These are phyloP conservation scores for Aaosphaeria pasadenensis DNA, from an alignment of 2,329 filamentous ascomycete species.

Conservation along the genomic window DNA sequence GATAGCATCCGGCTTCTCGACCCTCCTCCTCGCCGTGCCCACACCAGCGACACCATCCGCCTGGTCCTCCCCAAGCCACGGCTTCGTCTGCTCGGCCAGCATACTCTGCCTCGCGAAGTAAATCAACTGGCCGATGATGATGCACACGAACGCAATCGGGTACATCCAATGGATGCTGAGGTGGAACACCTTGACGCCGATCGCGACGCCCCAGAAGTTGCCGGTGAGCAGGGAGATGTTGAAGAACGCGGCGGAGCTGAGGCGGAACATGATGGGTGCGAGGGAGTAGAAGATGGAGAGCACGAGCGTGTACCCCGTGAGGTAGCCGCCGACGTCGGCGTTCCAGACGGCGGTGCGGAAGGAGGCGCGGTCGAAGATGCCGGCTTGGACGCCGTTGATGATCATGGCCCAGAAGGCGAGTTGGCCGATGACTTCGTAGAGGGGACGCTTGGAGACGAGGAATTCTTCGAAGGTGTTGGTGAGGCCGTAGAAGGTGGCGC, in stretches of 20 bases:
- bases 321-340: conserved; percentile 66
- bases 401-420: conserved; percentile 82
- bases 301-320: conserved; percentile 85
- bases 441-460: conserved; percentile 78
- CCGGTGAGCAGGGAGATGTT: conserved; percentile 91
- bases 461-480: conserved; percentile 93
- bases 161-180: conserved; percentile 84
- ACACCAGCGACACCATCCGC: conserved; percentile 75
- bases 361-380: conserved; percentile 80
- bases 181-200: conserved; percentile 83
- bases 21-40: conserved; percentile 75
- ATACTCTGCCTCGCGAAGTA: conserved; percentile 85
- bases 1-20: conserved; percentile 38
- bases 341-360: conserved; percentile 55
- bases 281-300: conserved; percentile 83
- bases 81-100: conserved; percentile 86
- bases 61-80: conserved; percentile 88
- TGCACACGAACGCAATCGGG: conserved; percentile 90
- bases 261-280: conserved; percentile 82
- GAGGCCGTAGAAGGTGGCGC: conserved; percentile 87
- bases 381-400: conserved; percentile 88
- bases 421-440: conserved; percentile 93
- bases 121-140: conserved; percentile 77
- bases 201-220: conserved; percentile 96
- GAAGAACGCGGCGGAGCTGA: conserved; percentile 90